phyloP scores from a whole-genome alignment of 768 basidiomycete species.

The Lentinus brumalis region DNA sequence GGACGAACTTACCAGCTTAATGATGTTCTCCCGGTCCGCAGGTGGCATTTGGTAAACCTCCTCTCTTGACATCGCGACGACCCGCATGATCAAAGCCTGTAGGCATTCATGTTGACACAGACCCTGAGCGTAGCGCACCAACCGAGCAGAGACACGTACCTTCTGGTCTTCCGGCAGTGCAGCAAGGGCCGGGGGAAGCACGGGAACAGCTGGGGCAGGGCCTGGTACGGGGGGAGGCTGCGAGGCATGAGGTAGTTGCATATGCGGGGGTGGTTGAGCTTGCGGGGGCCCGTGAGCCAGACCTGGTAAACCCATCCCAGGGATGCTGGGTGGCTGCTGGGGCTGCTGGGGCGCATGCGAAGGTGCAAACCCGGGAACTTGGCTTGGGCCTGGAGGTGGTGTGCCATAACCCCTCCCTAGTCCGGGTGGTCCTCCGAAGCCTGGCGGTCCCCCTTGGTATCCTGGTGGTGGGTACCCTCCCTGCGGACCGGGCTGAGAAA shows the following conservation, averaged over 20 bases:
- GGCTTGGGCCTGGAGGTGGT: slow-evolving; percentile 7
- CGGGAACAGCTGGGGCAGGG: slow-evolving; percentile 22
- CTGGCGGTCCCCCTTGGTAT: slow-evolving; percentile 7
- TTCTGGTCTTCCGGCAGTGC: slow-evolving; percentile 71
- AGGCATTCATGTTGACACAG: neutral
- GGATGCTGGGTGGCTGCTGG: slow-evolving; percentile 2
- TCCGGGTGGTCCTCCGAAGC: slow-evolving; percentile 3
- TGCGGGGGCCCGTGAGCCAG: slow-evolving; percentile 9
- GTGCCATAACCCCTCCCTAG: slow-evolving; percentile 13
- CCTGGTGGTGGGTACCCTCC: slow-evolving; percentile 6
- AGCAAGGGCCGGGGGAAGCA: slow-evolving; percentile 45
- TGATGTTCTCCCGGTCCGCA: slow-evolving; percentile 71
- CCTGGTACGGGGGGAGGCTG: slow-evolving; percentile 11
- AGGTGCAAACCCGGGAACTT: slow-evolving; percentile 8
- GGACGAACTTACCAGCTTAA: slow-evolving; percentile 70
- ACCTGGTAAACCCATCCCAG: no score
- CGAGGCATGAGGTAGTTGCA: neutral
- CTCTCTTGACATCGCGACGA: slow-evolving; percentile 80
- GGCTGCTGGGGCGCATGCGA: slow-evolving; percentile 4
- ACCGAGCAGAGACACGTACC: slow-evolving; percentile 35
- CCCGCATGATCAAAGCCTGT: slow-evolving; percentile 75
- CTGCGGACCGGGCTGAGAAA: slow-evolving; percentile 14
- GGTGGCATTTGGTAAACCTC: slow-evolving; percentile 79
- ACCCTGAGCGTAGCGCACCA: slow-evolving; percentile 4
- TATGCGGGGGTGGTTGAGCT: slow-evolving; percentile 13